These are phyloP conservation scores for Petasospora rhodanensis DNA, from an alignment of 1,139 yeast genomes.

Conservation along the genomic window DNA sequence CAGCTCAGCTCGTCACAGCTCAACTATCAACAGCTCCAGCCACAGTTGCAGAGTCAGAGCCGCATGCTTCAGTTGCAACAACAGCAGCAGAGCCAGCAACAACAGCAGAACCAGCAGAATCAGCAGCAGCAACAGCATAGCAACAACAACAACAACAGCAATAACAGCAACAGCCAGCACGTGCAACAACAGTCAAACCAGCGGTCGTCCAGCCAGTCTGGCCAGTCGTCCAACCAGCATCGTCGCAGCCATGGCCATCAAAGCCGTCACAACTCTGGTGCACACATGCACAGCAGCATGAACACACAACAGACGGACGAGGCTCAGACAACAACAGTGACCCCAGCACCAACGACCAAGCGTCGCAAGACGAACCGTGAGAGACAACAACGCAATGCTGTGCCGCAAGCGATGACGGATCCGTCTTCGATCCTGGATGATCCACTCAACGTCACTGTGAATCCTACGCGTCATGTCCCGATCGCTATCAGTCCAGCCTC, in stretches of 20 bases:
- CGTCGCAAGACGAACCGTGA: constrained; percentile 11
- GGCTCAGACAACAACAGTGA: constrained; percentile 5
- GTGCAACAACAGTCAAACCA: constrained; percentile 6
- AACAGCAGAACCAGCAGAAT: constrained; percentile 5
- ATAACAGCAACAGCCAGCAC: constrained; percentile 6
- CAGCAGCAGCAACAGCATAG: constrained; percentile 8
- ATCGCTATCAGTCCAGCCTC: constrained; percentile 8
- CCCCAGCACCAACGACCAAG: constrained; percentile 4
- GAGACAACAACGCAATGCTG: constrained; percentile 3
- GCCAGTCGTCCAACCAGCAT: too few species aligned
- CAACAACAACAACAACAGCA: constrained; percentile 12
- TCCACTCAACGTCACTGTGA: background rate
- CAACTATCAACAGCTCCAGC: constrained; percentile 14
- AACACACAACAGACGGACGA: too few species aligned
- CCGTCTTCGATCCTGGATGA: constrained; percentile 12
- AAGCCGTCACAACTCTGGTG: too few species aligned
- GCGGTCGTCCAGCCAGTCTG: too few species aligned
- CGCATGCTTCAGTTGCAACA: constrained; percentile 8
- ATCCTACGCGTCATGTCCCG: constrained; percentile 11
- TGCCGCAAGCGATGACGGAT: constrained; percentile 4
- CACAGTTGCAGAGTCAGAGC: constrained; percentile 8
- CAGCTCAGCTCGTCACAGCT: constrained; percentile 16
- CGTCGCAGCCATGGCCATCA: too few species aligned
- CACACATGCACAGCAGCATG: too few species aligned
- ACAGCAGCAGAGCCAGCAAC: constrained; percentile 1